phyloP scores from a whole-genome alignment of 805 yeast species.

The Jamesozyma jinghongensis region DNA sequence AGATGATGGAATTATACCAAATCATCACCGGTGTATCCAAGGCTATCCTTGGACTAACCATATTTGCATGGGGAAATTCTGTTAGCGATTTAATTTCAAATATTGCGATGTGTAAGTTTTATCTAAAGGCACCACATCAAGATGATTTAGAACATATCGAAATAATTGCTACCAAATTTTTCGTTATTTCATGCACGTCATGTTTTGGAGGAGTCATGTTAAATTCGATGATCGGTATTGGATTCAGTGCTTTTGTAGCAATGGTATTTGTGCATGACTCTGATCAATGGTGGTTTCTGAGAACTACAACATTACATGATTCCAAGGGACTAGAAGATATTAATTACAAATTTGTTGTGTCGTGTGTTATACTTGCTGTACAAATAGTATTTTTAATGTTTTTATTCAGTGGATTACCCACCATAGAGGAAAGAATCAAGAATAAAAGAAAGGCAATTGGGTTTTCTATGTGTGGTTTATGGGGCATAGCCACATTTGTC shows the following conservation, averaged over 20 bases:
- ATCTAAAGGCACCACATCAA: conserved; percentile 20
- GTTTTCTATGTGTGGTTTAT: conserved; percentile 18
- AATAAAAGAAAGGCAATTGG: conserved; percentile 16
- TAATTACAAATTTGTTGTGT: conserved; percentile 20
- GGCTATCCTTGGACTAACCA: conserved; percentile 80
- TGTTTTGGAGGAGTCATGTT: conserved; percentile 90
- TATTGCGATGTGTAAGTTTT: conserved; percentile 63
- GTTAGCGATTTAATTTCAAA: conserved; percentile 86
- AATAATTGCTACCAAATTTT: conserved; percentile 47
- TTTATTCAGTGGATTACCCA: conserved; percentile 14
- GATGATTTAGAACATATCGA: conserved; percentile 11
- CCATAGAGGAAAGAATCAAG: conserved; percentile 7
- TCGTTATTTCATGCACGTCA: conserved; percentile 85
- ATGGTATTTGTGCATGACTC: conserved; percentile 20
- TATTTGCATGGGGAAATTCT: conserved; percentile 91
- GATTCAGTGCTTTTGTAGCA: conserved; percentile 56
- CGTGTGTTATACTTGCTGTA: conserved; percentile 18
- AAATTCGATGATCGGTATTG: conserved; percentile 72
- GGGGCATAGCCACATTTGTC: conserved; percentile 21
- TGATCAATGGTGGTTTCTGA: conserved; percentile 12
- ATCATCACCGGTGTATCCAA: conserved; percentile 45
- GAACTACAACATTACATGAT: conserved; percentile 16
- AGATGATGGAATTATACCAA: conserved; percentile 29
- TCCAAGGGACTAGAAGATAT: conserved; percentile 1
- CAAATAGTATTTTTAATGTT: conserved; percentile 15